phyloP scores from a whole-genome alignment of 1,139 yeast genomes.

The Taiozyma sp. region DNA sequence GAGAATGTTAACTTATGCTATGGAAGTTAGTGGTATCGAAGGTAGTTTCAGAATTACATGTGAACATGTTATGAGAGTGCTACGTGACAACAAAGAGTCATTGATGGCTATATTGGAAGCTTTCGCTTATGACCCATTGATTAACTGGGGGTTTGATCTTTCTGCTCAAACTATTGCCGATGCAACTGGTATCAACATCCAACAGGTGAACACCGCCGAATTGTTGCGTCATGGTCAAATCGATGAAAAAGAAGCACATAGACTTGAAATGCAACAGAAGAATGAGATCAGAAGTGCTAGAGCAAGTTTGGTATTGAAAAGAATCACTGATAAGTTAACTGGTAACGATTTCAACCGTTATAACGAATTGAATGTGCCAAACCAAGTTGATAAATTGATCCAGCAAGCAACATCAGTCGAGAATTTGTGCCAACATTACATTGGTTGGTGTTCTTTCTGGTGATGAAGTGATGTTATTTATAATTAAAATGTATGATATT shows the following conservation, averaged over 20 bases:
- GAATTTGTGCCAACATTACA: constrained; percentile 91
- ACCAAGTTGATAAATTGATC: constrained; percentile 89
- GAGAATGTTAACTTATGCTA: constrained; percentile 94
- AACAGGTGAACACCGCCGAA: constrained; percentile 61
- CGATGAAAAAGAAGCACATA: constrained; percentile 68
- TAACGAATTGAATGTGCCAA: constrained; percentile 70
- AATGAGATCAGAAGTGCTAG: constrained; percentile 84
- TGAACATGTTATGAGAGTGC: constrained; percentile 93
- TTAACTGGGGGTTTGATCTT: constrained; percentile 97
- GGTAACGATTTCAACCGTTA: constrained; percentile 86
- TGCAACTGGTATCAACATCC: constrained; percentile 63
- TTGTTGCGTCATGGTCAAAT: constrained; percentile 67
- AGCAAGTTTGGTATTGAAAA: constrained; percentile 82
- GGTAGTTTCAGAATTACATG: constrained; percentile 96
- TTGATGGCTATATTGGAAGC: constrained; percentile 98
- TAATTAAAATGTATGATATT: neutral
- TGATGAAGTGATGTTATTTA: constrained; percentile 24
- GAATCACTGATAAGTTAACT: constrained; percentile 87
- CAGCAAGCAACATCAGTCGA: constrained; percentile 97
- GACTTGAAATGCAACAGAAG: constrained; percentile 67
- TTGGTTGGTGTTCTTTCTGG: constrained; percentile 99
- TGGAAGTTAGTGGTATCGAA: constrained; percentile 99
- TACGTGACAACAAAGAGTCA: constrained; percentile 91
- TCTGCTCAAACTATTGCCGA: constrained; percentile 77
- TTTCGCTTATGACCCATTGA: constrained; percentile 96